These are phyloP conservation scores for Tremella fuciformis DNA, from an alignment of 768 basidiomycete genomes.

Conservation along the genomic window DNA sequence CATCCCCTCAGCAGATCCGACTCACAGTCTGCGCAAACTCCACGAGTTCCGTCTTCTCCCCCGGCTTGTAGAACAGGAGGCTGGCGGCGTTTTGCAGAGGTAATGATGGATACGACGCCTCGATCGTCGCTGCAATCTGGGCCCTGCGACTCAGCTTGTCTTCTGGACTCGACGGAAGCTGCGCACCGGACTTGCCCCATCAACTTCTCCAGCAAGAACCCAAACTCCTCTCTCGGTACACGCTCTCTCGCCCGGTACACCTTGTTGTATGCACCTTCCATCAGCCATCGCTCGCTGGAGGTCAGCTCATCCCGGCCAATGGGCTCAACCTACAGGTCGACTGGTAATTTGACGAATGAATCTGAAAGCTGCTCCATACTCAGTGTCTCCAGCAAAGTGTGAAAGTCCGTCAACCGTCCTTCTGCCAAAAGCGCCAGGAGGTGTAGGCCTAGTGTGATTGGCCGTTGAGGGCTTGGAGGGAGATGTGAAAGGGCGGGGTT, in stretches of 20 bases:
- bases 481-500: conserved; percentile 53
- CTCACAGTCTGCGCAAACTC: conserved; percentile 76
- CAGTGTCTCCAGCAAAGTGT: conserved; percentile 89
- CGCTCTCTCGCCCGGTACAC: conserved; percentile 94
- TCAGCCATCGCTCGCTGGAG: conserved; percentile 82
- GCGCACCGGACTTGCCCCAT: conserved; percentile 88
- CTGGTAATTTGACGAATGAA: conserved; percentile 47
- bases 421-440: conserved; percentile 85
- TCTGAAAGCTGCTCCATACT: conserved; percentile 47
- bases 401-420: conserved; percentile 95
- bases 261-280: conserved; percentile 98
- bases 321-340: conserved; percentile 42
- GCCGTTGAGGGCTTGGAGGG: conserved; percentile 80
- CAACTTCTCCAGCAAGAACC: conserved; percentile 85
- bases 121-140: conserved; percentile 96
- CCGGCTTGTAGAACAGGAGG: conserved; percentile 82
- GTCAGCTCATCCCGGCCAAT: conserved; percentile 7
- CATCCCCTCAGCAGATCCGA: conserved; percentile 14
- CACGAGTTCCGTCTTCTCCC: conserved; percentile 61
- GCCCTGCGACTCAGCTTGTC: conserved; percentile 52
- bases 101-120: conserved; percentile 85
- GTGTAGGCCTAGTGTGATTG: conserved; percentile 83
- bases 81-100: conserved; percentile 86
- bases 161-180: not conserved
- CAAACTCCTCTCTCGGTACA: conserved; percentile 90